These are phyloP conservation scores for Pleurotus djamor DNA, from an alignment of 768 basidiomycete species.

Conservation along the genomic window DNA sequence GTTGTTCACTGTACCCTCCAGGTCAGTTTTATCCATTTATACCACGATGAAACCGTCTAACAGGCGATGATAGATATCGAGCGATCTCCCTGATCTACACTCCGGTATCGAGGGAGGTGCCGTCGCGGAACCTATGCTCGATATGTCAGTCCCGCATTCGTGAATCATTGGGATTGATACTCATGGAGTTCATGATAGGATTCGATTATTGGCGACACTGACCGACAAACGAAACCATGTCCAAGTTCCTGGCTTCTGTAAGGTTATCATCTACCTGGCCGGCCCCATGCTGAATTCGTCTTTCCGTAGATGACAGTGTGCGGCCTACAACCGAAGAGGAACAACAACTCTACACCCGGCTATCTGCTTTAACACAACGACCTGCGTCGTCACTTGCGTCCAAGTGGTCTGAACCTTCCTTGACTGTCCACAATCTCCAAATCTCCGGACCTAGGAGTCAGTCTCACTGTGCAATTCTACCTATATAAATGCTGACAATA, in stretches of 20 bases:
- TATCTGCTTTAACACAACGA: slow-evolving; percentile 67
- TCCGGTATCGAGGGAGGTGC: slow-evolving; percentile 95
- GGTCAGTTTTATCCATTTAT: slow-evolving; percentile 30
- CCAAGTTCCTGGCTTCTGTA: slow-evolving; percentile 82
- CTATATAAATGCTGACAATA: background rate
- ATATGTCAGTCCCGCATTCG: slow-evolving; percentile 57
- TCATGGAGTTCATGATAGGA: slow-evolving; percentile 38
- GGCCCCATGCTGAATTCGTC: background rate
- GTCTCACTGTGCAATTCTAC: slow-evolving; percentile 13
- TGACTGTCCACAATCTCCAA: slow-evolving; percentile 84
- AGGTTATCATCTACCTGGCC: background rate
- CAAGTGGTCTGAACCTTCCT: slow-evolving; percentile 87
- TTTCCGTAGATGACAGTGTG: slow-evolving; percentile 67
- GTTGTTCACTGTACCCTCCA: slow-evolving; percentile 87
- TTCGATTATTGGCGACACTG: slow-evolving; percentile 74
- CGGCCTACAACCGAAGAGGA: slow-evolving; percentile 69
- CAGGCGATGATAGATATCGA: slow-evolving; percentile 54
- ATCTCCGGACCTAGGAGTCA: slow-evolving; percentile 80
- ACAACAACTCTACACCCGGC: slow-evolving; percentile 58
- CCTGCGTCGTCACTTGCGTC: slow-evolving; percentile 69
- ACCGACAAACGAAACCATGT: slow-evolving; percentile 57
- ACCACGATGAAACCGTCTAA: background rate
- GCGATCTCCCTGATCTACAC: slow-evolving; percentile 78
- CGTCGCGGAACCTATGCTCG: slow-evolving; percentile 85
- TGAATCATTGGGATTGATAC: background rate